A percentile compares a stretch with the other conserved stretches of the same genome.
phyloP scores from a whole-genome alignment of 2,329 filamentous ascomycete genomes.

The Colletotrichum sp. region DNA sequence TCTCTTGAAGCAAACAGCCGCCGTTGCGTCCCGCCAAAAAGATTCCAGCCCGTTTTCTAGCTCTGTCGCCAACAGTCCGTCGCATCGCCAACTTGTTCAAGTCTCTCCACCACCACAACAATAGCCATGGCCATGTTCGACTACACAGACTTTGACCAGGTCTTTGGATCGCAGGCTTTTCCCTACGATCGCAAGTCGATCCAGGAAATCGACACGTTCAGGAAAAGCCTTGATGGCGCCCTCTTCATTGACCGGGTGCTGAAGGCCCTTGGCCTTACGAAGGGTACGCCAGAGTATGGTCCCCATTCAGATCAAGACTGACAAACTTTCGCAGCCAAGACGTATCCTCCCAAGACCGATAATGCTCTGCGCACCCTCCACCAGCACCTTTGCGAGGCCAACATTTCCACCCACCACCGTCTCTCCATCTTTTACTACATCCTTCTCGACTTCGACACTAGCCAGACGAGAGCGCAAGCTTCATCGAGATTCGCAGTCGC shows the following conservation, averaged over 20 bases:
- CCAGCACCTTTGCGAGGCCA: slow-evolving; percentile 68
- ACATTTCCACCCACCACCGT: slow-evolving; percentile 76
- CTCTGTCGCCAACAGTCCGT: background rate
- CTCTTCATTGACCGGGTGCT: slow-evolving; percentile 84
- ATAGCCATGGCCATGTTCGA: slow-evolving; percentile 58
- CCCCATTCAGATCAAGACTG: background rate
- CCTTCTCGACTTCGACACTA: slow-evolving; percentile 73
- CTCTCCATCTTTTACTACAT: slow-evolving; percentile 85
- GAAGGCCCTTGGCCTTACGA: slow-evolving; percentile 70
- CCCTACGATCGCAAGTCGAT: slow-evolving; percentile 67
- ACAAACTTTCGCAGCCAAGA: slow-evolving; percentile 48
- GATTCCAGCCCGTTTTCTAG: background rate
- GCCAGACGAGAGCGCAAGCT: slow-evolving; percentile 53
- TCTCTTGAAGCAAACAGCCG: background rate
- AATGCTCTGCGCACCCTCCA: slow-evolving; percentile 72
- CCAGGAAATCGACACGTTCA: slow-evolving; percentile 69
- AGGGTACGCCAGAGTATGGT: slow-evolving; percentile 55
- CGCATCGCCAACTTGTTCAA: background rate
- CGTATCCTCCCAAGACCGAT: slow-evolving; percentile 78
- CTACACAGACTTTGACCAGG: slow-evolving; percentile 69
- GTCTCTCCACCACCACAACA: background rate
- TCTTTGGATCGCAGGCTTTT: slow-evolving; percentile 68
- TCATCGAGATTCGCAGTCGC: slow-evolving; percentile 63
- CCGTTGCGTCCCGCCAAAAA: background rate
- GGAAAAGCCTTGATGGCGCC: slow-evolving; percentile 70